Evolutionary conservation across 345 rosid species (phyloP).

Genomic region (Schrenkiella parvula): DNA sequence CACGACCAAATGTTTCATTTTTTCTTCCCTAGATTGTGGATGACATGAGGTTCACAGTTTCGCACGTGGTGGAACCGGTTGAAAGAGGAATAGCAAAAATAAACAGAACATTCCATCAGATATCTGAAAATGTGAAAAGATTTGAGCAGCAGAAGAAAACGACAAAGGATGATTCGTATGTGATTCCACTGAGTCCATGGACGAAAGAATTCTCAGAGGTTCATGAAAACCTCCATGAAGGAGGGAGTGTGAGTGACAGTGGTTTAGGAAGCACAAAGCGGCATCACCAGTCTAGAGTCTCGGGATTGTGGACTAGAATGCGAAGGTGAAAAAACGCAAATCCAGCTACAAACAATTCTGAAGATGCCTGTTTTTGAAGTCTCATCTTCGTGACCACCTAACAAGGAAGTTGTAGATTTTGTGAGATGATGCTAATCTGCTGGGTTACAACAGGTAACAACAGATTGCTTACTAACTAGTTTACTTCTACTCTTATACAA

Average conservation of each 20-base stretch:
- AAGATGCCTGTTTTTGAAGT: slow-evolving; percentile 18
- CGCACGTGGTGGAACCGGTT: slow-evolving; percentile 96
- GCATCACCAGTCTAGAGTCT: slow-evolving; percentile 40
- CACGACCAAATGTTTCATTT: not conserved
- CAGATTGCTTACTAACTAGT: slow-evolving; percentile 29
- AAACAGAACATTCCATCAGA: slow-evolving; percentile 74
- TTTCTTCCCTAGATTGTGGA: slow-evolving; percentile 62
- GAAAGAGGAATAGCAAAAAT: slow-evolving; percentile 94
- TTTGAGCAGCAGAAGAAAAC: slow-evolving; percentile 63
- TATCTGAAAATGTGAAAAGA: slow-evolving; percentile 87
- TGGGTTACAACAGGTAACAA: slow-evolving; percentile 27
- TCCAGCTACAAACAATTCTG: slow-evolving; percentile 5
- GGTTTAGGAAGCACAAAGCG: slow-evolving; percentile 59
- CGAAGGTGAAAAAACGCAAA: slow-evolving; percentile 31
- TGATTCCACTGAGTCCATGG: slow-evolving; percentile 82
- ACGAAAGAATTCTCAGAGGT: slow-evolving; percentile 74
- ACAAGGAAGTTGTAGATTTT: slow-evolving; percentile 25
- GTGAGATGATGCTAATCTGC: slow-evolving; percentile 1
- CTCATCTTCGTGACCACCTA: slow-evolving; percentile 22
- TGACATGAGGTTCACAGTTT: slow-evolving; percentile 98
- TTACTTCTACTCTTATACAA: slow-evolving; percentile 12
- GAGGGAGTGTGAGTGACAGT: slow-evolving; percentile 92
- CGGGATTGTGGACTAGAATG: slow-evolving; percentile 35
- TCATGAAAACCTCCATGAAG: slow-evolving; percentile 52
- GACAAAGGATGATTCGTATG: slow-evolving; percentile 75